phyloP scores from a whole-genome alignment of 495 filamentous ascomycete genomes.

The Penicillium steckii region DNA sequence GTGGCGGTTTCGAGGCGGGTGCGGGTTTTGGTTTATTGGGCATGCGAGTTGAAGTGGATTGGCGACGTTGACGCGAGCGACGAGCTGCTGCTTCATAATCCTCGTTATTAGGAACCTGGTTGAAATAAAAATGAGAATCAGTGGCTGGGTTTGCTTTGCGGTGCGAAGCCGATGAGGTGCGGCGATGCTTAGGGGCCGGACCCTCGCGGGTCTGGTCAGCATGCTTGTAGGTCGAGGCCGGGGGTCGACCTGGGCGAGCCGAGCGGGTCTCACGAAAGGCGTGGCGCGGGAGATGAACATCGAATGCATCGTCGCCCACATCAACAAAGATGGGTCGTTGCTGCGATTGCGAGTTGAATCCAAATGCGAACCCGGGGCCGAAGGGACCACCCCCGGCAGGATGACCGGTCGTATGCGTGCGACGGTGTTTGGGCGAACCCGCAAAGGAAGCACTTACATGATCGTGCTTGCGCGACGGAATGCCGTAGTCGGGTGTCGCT shows the following conservation, averaged over 20 bases:
- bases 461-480: conserved; percentile 53
- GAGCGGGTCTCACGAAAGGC: conserved; percentile 29
- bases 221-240: conserved; percentile 20
- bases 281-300: conserved; percentile 39
- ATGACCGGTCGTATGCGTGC: conserved; percentile 38
- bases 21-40: conserved; percentile 45
- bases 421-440: conserved; percentile 37
- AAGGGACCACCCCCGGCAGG: conserved; percentile 42
- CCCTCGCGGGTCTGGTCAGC: conserved; percentile 16
- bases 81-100: conserved; percentile 43
- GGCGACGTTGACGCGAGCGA: conserved; percentile 44
- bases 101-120: conserved; percentile 47
- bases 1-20: conserved; percentile 45
- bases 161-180: conserved; percentile 34
- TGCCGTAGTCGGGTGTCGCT: conserved; percentile 46
- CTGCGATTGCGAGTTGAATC: conserved; percentile 39
- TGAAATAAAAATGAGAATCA: conserved; percentile 54
- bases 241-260: conserved; percentile 23
- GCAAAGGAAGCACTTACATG: conserved; percentile 58
- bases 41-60: conserved; percentile 50
- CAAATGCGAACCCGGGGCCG: conserved; percentile 33
- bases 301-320: conserved; percentile 55
- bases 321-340: conserved; percentile 53
- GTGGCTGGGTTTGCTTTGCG: conserved; percentile 50
- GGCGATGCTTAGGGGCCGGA: conserved; percentile 33